A percentile compares a stretch with the other conserved stretches of the same genome.
Conservation (phyloP, 805 yeast species). For the Wickerhamiella azymoides region DNA sequence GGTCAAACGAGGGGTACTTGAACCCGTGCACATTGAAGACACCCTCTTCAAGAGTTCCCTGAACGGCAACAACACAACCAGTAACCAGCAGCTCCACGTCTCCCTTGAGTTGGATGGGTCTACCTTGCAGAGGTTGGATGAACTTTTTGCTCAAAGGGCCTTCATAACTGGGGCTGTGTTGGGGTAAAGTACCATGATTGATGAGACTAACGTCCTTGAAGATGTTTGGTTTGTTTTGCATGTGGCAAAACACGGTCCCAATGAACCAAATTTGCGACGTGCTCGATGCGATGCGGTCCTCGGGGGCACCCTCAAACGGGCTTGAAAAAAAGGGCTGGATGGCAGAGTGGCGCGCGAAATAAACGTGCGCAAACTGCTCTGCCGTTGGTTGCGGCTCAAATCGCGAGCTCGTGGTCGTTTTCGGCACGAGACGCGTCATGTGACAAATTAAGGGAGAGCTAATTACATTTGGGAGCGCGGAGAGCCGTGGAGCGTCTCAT, state of each 20-base stretch:
- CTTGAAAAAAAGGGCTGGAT: not conserved
- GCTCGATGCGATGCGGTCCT: not conserved
- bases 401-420: not conserved
- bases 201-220: constrained; percentile 54
- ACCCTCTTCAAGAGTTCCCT: constrained; percentile 63
- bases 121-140: constrained; percentile 88
- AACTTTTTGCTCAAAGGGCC: constrained; percentile 38
- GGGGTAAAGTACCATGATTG: constrained; percentile 17
- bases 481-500: too few species aligned
- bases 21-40: constrained; percentile 73
- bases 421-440: not conserved
- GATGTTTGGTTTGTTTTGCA: constrained; percentile 75
- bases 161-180: constrained; percentile 22
- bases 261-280: constrained; percentile 49
- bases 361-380: constrained; percentile 1
- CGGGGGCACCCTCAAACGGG: not conserved
- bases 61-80: constrained; percentile 72
- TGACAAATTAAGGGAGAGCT: not conserved
- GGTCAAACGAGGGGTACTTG: constrained; percentile 48
- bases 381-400: not conserved
- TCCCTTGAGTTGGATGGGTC: constrained; percentile 35
- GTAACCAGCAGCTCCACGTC: constrained; percentile 50
- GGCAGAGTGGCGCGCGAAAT: not conserved
- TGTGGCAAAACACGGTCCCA: constrained; percentile 76
- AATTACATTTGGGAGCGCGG: too few species aligned